Percentiles rank a stretch among this genome's conserved stretches.
These are phyloP conservation scores for Diaporthe citri DNA, from an alignment of 2,329 filamentous ascomycete species.

Conservation along the genomic window DNA sequence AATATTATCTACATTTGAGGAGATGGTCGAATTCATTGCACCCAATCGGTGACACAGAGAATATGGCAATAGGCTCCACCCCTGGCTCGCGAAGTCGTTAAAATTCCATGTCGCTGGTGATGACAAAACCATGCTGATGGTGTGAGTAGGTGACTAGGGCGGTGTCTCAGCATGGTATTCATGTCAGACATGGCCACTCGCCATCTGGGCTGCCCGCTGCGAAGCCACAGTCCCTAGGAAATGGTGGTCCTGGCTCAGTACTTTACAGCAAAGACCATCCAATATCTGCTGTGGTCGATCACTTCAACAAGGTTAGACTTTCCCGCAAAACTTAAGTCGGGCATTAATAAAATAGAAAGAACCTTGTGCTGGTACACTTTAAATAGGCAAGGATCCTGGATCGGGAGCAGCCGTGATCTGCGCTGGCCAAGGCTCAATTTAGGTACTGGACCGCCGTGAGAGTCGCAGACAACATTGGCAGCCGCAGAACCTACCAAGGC, in stretches of 20 bases:
- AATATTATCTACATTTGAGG: no score
- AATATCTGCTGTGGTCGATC: neutral
- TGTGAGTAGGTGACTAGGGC: neutral
- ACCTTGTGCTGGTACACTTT: neutral
- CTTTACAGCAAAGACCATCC: neutral
- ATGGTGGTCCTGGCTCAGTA: neutral
- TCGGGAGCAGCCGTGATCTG: slow-evolving; percentile 24
- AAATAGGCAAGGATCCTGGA: neutral
- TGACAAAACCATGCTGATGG: no score
- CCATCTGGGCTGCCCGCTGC: neutral
- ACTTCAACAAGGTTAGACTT: neutral
- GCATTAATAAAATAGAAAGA: neutral
- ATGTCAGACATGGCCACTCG: neutral
- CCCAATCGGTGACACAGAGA: neutral
- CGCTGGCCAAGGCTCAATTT: neutral
- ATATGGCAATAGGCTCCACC: neutral
- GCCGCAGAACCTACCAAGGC: neutral
- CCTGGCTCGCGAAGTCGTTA: neutral
- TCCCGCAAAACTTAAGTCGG: neutral
- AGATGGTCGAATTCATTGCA: no score
- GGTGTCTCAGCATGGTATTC: neutral
- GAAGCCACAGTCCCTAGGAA: neutral
- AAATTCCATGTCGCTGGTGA: neutral
- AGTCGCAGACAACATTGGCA: neutral
- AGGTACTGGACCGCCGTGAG: neutral